Conservation (phyloP, 1,139 yeast genomes). For the Debaryomyces psychrophilus region DNA sequence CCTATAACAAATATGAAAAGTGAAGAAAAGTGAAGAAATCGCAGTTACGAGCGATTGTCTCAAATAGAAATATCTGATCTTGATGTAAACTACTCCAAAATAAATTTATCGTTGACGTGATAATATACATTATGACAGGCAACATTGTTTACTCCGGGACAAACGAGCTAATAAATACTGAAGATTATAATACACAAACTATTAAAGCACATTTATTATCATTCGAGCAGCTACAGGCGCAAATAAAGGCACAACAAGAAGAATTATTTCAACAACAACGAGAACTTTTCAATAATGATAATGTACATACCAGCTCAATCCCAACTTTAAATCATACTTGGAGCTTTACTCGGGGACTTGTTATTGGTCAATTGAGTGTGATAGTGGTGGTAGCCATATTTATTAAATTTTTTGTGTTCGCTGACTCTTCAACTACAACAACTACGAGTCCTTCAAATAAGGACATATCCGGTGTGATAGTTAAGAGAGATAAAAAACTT, state of each 20-base stretch:
- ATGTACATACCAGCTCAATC: neutral
- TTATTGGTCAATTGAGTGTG: slow-evolving; percentile 84
- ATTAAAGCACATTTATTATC: slow-evolving; percentile 5
- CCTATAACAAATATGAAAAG: too few species aligned
- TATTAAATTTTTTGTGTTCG: slow-evolving; percentile 85
- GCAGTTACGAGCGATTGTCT: too few species aligned
- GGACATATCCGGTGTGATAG: slow-evolving; percentile 44
- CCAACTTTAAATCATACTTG: slow-evolving; percentile 34
- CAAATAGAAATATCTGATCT: too few species aligned
- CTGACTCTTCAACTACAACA: slow-evolving; percentile 58
- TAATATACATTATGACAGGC: neutral
- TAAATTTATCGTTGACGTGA: neutral
- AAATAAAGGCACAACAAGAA: slow-evolving; percentile 37
- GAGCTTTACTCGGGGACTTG: slow-evolving; percentile 78
- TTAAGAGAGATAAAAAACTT: slow-evolving; percentile 31
- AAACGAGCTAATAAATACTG: neutral
- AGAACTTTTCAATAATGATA: slow-evolving; percentile 24
- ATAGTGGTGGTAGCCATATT: slow-evolving; percentile 72
- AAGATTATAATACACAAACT: neutral
- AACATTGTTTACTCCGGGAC: neutral
- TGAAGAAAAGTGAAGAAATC: too few species aligned
- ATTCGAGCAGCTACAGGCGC: slow-evolving; percentile 32
- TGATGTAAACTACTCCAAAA: too few species aligned
- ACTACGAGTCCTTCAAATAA: slow-evolving; percentile 31
- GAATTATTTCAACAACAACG: slow-evolving; percentile 35